Percentiles rank a stretch among this genome's conserved stretches.
phyloP scores from a whole-genome alignment of 495 filamentous ascomycete genomes.

The Podospora didyma region DNA sequence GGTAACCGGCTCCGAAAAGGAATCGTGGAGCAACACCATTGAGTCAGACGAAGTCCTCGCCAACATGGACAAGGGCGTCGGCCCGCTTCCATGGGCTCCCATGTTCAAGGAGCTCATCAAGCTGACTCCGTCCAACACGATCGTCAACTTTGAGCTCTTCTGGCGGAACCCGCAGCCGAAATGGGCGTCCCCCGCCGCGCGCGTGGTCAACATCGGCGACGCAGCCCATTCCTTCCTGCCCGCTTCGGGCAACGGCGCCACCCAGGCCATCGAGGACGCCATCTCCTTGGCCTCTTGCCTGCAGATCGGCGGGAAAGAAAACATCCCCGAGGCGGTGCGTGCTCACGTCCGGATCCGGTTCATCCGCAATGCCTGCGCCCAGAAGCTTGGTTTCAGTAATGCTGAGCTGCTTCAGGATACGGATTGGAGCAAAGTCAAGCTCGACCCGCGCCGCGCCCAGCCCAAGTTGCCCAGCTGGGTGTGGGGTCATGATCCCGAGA shows the following conservation, averaged over 20 bases:
- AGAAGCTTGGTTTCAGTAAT: conserved; percentile 54
- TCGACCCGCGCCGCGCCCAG: conserved; percentile 47
- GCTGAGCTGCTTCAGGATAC: conserved; percentile 54
- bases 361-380: conserved; percentile 52
- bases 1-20: conserved; percentile 45
- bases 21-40: conserved; percentile 52
- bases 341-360: conserved; percentile 49
- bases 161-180: conserved; percentile 60
- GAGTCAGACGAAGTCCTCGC: conserved; percentile 50
- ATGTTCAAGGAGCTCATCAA: conserved; percentile 53
- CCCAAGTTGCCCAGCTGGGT: conserved; percentile 53
- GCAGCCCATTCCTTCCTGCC: conserved; percentile 68
- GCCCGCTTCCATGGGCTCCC: conserved; percentile 45
- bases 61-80: conserved; percentile 45
- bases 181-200: conserved; percentile 59
- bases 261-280: conserved; percentile 68
- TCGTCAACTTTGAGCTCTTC: conserved; percentile 68
- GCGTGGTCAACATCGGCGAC: conserved; percentile 61
- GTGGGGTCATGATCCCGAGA: conserved; percentile 53
- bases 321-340: conserved; percentile 47
- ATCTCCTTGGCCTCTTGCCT: conserved; percentile 60
- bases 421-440: conserved; percentile 52
- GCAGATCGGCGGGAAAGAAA: conserved; percentile 56
- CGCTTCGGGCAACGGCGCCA: conserved; percentile 62
- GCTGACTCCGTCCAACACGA: conserved; percentile 49